Evolutionary conservation across 345 rosid genomes (phyloP), one percentile per base, ranked within the genome.

Genomic region (Fremontodendron californicum): DNA sequence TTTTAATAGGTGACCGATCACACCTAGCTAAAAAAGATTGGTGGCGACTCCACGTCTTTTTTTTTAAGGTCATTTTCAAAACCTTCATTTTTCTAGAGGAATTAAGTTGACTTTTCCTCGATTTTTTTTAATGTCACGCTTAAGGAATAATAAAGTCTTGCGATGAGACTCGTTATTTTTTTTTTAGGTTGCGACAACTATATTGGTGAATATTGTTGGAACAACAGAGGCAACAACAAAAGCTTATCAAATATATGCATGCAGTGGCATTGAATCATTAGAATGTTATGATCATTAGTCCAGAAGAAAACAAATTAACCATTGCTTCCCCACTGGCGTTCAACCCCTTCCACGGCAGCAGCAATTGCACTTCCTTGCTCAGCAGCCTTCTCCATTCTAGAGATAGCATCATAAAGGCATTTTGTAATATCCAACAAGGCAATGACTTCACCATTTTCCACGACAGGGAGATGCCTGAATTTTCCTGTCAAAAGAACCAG

Each of bases 271-370:
- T 64, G 57, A 60, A 21, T 58, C 77, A 74, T n/a, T 57, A 57
- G 25, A 39, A 23, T 54, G 51, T 9, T 45, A 13, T 65, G 42
- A 23, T 40, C 19, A 51, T 7, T 21, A 64, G 31, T 46, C 55
- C 35, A 55, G 43, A 75, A 52, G 37, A 48, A 15, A 81, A 75
- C 58, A 77, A 29, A 33, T 54, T 9, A 67, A 80, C 85, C 52
- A 61, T 90, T 88, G 83, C 73, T 89, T 81, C 98, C 98, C 92
- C 91, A 89, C 62, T 96, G 99, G 79, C 92, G 97, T 82, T 96
- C 99, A 43, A 94, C 98, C 74, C 99, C 99, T 88, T 94, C 99
- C 43, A 94, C 99, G 43, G 99, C 98, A 83, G 97, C 97, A 61
- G 98, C 97, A 77, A 96, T 92, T 25, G 98, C 98, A 84, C 91